Conservation (phyloP, 75 land plant genomes). For the Chamaecyparis obtusa region DNA sequence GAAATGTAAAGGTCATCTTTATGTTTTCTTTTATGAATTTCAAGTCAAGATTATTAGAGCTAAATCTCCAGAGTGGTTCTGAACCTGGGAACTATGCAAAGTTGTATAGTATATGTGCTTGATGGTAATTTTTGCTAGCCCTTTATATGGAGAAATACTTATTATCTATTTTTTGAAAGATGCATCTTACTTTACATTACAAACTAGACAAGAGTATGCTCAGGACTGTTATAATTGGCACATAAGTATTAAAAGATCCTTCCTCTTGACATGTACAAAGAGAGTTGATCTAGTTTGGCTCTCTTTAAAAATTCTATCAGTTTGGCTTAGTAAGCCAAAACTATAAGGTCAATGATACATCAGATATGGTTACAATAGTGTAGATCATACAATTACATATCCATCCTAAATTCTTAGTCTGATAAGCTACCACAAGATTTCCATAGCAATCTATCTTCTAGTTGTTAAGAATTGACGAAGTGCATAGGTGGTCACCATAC, state of each 20-base stretch:
- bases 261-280: not conserved
- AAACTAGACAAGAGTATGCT: not conserved
- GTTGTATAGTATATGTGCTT: slow-evolving; percentile 88
- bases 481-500: no score
- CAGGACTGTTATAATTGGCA: not conserved
- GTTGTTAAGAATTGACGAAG: no score
- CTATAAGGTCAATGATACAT: no score
- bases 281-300: not conserved
- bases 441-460: no score
- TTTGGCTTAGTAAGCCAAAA: no score
- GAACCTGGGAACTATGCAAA: slow-evolving; percentile 85
- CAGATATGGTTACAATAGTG: no score
- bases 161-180: not conserved
- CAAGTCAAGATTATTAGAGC: slow-evolving; percentile 89
- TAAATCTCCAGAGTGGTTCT: slow-evolving; percentile 96
- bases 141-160: not conserved
- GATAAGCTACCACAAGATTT: no score
- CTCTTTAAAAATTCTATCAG: no score
- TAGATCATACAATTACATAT: no score
- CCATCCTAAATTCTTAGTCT: no score
- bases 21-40: slow-evolving; percentile 8
- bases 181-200: not conserved
- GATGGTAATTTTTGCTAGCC: slow-evolving; percentile 58
- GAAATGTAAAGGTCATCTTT: not conserved
- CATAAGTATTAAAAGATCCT: not conserved